Conservation (phyloP, 768 basidiomycete species). For the Lepiota venenata region DNA sequence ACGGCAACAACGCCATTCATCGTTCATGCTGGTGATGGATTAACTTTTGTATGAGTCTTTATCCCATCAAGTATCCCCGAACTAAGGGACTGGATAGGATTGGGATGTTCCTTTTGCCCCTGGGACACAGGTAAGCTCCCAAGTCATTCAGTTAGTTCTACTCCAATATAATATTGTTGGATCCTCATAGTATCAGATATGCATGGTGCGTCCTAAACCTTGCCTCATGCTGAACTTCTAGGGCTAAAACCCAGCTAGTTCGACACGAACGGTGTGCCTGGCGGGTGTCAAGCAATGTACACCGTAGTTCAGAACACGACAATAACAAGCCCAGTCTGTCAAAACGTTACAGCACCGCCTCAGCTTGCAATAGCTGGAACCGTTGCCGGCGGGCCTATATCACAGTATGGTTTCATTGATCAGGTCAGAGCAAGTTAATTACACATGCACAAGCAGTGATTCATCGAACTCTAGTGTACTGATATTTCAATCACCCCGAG, state of each 20-base stretch:
- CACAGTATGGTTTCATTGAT: constrained; percentile 41
- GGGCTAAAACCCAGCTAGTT: constrained; percentile 27
- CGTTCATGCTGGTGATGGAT: constrained; percentile 33
- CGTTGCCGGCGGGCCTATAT: constrained; percentile 36
- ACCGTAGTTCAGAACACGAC: constrained; percentile 43
- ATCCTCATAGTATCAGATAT: constrained; percentile 46
- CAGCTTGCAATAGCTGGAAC: constrained; percentile 31
- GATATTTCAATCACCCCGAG: constrained; percentile 40
- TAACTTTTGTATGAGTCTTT: constrained; percentile 26
- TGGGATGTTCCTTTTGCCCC: constrained; percentile 49
- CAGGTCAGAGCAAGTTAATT: constrained; percentile 28
- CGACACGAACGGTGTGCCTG: constrained; percentile 42
- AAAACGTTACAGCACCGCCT: constrained; percentile 34
- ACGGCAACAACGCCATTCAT: constrained; percentile 40
- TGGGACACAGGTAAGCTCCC: constrained; percentile 31
- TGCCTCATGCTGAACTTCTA: neutral
- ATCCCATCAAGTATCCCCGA: neutral
- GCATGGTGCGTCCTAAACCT: constrained; percentile 38
- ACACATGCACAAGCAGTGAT: neutral
- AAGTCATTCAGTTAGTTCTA: neutral
- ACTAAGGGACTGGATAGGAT: constrained; percentile 26
- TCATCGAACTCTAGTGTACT: constrained; percentile 33
- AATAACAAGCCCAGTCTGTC: constrained; percentile 30
- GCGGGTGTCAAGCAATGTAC: constrained; percentile 51
- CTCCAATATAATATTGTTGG: neutral